Base-by-base conservation (phyloP, 148 eudicot species). In the Camellia sinensis region DNA sequence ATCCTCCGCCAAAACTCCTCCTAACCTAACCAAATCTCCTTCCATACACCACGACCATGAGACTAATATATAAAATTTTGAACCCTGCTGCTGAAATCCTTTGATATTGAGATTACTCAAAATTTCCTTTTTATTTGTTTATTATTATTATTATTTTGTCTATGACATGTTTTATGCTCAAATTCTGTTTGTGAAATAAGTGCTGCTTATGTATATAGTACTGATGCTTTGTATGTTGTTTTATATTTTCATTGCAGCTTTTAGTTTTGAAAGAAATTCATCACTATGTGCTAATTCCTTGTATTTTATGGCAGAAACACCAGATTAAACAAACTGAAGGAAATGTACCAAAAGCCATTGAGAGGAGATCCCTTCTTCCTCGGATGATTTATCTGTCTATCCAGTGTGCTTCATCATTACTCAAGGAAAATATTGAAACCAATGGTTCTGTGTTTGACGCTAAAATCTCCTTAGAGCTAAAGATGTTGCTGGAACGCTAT, bases 301-400 rank as follows among this genome's bases (percentile, higher is more conserved):
- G 48, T 72, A 19, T 62, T 56, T 46, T 52, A 44, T 84, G 12
- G 78, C 91, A 88, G 93, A 87, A 80, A 81, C 79, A 80, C 80
- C 85, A 79, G 83, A 83, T 80, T 78, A 89, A 84, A 82, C 85
- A 85, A 75, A 87, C 87, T 81, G 89, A 93, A 83, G 84, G 80
- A 78, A 86, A 82, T 77, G 82, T 83, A 67, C 80, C 73, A 60
- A 89, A 84, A 78, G 78, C 75, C 57, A 87, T 92, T 50, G 90
- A 87, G 79, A 93, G 84, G 84, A 87, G 97, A 84, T 93, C 91
- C 75, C 88, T 93, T 77, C 87, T 96, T 74, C 98, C 99, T 61
- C 87, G 98, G 78, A 82, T 92, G 92, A 85, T 96, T 75, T 88
- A 89, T 89, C 80, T 96, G 78, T 96, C 99, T 62, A 79, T 93